phyloP scores from a whole-genome alignment of 1,284 basidiomycete species.

The Earliella scabrosa region DNA sequence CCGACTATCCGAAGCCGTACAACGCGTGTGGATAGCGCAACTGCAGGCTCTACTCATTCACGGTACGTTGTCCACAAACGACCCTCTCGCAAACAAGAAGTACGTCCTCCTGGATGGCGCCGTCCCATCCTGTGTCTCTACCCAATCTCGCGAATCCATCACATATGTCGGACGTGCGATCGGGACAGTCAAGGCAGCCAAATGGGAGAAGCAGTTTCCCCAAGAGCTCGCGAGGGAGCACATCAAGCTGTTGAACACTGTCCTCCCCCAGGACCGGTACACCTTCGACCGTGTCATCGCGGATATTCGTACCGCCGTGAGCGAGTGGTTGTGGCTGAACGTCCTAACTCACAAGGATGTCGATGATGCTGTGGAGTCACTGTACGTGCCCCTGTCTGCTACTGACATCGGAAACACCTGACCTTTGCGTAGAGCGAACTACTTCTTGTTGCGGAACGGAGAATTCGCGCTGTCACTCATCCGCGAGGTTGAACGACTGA shows the following conservation, averaged over 20 bases:
- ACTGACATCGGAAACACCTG: not conserved
- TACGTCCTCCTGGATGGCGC: constrained; percentile 63
- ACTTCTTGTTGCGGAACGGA: constrained; percentile 87
- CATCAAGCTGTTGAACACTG: constrained; percentile 63
- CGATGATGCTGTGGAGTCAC: constrained; percentile 72
- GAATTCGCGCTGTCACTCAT: constrained; percentile 84
- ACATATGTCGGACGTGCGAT: constrained; percentile 88
- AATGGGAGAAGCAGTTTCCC: constrained; percentile 78
- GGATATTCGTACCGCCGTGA: constrained; percentile 72
- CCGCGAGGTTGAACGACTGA: constrained; percentile 80
- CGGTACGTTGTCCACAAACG: constrained; percentile 63
- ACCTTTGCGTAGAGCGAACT: constrained; percentile 61
- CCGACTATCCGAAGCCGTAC: constrained; percentile 71
- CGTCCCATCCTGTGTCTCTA: constrained; percentile 75
- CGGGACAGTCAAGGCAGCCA: constrained; percentile 80
- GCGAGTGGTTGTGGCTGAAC: constrained; percentile 92
- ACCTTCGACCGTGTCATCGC: constrained; percentile 76
- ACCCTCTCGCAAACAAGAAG: constrained; percentile 60
- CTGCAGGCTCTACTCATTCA: constrained; percentile 80
- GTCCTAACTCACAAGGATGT: constrained; percentile 85
- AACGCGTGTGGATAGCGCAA: constrained; percentile 80
- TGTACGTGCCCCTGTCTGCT: constrained; percentile 53
- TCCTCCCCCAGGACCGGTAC: constrained; percentile 75
- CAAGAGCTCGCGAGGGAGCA: constrained; percentile 65
- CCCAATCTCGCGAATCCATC: constrained; percentile 78